These are phyloP conservation scores for Ulmus americana DNA, from an alignment of 331 rosid species.

Conservation along the genomic window DNA sequence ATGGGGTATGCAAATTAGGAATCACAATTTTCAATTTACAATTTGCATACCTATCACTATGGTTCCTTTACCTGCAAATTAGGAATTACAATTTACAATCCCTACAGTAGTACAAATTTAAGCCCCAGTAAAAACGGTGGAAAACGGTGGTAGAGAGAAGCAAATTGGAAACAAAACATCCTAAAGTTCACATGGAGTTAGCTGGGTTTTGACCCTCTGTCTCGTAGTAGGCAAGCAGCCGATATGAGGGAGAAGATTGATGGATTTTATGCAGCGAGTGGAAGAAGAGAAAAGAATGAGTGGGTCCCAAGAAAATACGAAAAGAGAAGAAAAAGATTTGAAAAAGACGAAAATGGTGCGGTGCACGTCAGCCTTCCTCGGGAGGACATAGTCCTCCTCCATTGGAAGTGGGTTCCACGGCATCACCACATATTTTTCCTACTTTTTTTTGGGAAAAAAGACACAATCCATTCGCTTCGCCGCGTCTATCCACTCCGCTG, in stretches of 20 bases:
- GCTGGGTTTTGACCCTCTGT: constrained; percentile 14
- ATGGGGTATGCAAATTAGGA: too few relatives aligned
- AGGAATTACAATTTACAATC: neutral
- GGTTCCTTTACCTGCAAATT: neutral
- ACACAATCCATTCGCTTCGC: constrained; percentile 35
- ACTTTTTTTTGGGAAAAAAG: neutral
- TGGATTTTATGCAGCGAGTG: constrained; percentile 11
- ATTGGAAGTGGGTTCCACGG: constrained; percentile 44
- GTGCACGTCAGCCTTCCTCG: constrained; percentile 34
- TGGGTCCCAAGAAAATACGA: constrained; percentile 11
- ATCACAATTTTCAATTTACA: too few relatives aligned
- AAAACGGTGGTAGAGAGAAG: neutral
- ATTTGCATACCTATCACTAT: too few relatives aligned
- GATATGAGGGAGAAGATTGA: neutral
- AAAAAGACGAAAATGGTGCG: constrained; percentile 25
- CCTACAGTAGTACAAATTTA: neutral
- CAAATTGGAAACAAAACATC: neutral
- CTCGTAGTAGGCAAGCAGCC: constrained; percentile 6
- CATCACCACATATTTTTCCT: constrained; percentile 23
- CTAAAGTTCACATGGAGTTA: constrained; percentile 12
- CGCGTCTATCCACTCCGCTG: constrained; percentile 21
- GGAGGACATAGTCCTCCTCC: constrained; percentile 27
- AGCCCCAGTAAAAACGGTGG: too few relatives aligned
- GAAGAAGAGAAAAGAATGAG: neutral
- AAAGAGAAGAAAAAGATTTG: neutral